A percentile compares a stretch with the other conserved stretches of the same genome.
These are phyloP conservation scores for Pyrus communis DNA, from an alignment of 306 rosid species.

Conservation along the genomic window DNA sequence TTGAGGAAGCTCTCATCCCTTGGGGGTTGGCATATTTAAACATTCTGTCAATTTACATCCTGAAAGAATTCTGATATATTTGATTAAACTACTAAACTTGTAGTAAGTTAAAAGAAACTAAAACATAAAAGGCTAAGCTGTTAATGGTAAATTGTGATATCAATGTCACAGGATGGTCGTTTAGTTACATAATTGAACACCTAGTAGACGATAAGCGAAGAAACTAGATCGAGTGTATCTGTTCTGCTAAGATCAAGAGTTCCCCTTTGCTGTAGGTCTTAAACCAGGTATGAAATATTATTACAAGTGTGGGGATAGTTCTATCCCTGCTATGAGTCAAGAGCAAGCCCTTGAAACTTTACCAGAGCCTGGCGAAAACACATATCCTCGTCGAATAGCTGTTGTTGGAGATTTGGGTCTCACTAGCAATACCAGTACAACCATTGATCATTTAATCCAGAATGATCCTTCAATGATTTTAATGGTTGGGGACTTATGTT, in stretches of 20 bases:
- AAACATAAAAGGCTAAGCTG: background rate
- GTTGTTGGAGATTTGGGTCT: conserved; percentile 92
- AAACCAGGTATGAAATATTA: conserved; percentile 64
- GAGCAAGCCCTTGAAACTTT: conserved; percentile 59
- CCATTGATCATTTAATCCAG: conserved; percentile 60
- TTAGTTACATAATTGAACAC: background rate
- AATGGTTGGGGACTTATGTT: conserved; percentile 70
- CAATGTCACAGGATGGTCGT: background rate
- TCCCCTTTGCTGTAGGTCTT: conserved; percentile 54
- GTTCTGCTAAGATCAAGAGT: background rate
- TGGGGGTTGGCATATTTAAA: too few species aligned
- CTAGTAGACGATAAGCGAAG: background rate
- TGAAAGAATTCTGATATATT: too few species aligned
- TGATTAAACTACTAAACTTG: too few species aligned
- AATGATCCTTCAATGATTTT: conserved; percentile 86
- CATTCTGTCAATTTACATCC: too few species aligned
- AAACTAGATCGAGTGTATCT: background rate
- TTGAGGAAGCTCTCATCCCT: too few species aligned
- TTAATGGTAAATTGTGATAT: background rate
- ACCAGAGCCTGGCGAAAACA: conserved; percentile 38
- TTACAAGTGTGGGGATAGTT: conserved; percentile 80
- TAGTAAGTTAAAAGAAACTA: too few species aligned
- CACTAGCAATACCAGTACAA: conserved; percentile 70
- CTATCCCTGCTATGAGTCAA: conserved; percentile 66
- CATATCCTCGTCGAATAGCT: conserved; percentile 63